phyloP scores from a whole-genome alignment of 805 yeast species.

The Isabelozyma rhagii region DNA sequence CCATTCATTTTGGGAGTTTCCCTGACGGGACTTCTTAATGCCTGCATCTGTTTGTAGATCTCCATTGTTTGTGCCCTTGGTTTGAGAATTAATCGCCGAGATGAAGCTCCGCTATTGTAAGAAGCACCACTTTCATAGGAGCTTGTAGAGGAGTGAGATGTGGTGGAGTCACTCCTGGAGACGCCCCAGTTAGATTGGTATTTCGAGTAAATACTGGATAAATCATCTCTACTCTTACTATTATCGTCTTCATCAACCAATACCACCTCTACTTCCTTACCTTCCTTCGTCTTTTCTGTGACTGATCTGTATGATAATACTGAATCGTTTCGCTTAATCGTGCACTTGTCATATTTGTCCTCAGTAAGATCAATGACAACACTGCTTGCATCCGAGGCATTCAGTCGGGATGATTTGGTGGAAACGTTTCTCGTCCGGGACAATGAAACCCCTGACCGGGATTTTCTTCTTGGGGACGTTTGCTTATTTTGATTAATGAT shows the following conservation, averaged over 20 bases:
- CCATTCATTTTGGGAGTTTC: not conserved
- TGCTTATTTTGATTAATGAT: not conserved
- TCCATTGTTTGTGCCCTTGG: conserved; percentile 3
- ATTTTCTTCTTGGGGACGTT: not conserved
- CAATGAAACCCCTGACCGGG: not conserved
- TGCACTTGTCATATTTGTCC: conserved; percentile 36
- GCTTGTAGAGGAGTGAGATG: conserved; percentile 13
- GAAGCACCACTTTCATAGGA: conserved; percentile 13
- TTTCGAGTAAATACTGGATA: conserved; percentile 40
- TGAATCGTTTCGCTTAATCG: conserved; percentile 33
- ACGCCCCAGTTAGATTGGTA: conserved; percentile 27
- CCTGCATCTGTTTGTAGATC: conserved; percentile 2
- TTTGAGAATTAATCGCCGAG: conserved; percentile 11
- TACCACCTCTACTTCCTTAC: conserved; percentile 41
- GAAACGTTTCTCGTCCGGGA: not conserved
- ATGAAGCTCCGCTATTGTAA: conserved; percentile 16
- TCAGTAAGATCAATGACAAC: conserved; percentile 41
- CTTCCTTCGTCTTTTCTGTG: conserved; percentile 34
- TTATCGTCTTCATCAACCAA: conserved; percentile 37
- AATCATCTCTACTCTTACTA: conserved; percentile 23
- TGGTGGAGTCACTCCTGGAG: conserved; percentile 19
- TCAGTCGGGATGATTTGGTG: conserved; percentile 1
- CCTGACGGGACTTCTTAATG: not conserved
- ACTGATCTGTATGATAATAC: conserved; percentile 36
- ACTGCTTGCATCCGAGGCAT: conserved; percentile 31